Conservation (phyloP, 2,329 filamentous ascomycete genomes). For the Emergomyces africanus region DNA sequence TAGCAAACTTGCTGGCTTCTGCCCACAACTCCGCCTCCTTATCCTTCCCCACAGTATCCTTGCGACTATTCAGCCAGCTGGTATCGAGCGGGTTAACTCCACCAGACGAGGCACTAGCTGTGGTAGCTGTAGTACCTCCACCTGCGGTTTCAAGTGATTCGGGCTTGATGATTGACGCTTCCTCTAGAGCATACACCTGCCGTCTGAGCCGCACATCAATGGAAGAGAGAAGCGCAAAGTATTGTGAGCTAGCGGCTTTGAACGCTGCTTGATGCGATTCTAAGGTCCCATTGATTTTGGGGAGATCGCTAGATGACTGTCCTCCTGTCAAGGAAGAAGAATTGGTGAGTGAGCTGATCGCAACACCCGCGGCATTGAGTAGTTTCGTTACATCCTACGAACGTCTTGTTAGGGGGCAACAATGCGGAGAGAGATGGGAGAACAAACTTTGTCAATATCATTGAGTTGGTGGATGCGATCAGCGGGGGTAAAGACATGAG, state of each 20-base stretch:
- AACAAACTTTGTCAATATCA: constrained; percentile 57
- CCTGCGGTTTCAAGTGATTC: constrained; percentile 24
- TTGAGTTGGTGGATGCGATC: constrained; percentile 73
- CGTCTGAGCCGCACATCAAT: constrained; percentile 63
- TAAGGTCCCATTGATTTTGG: constrained; percentile 20
- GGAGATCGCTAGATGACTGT: constrained; percentile 22
- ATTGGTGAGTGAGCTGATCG: constrained; percentile 51
- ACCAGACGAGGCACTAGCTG: constrained; percentile 11
- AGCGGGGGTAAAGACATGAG: constrained; percentile 49
- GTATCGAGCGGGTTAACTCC: constrained; percentile 58
- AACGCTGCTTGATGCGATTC: constrained; percentile 48
- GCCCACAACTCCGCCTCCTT: constrained; percentile 75
- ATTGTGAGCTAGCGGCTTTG: constrained; percentile 43
- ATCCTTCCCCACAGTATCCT: constrained; percentile 65
- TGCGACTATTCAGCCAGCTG: constrained; percentile 78
- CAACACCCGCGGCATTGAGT: constrained; percentile 46
- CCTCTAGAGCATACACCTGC: constrained; percentile 68
- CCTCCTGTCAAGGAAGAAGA: constrained; percentile 21
- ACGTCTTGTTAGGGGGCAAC: not conserved
- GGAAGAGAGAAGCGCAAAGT: constrained; percentile 59
- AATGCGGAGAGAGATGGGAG: constrained; percentile 11
- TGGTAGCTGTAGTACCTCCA: constrained; percentile 13
- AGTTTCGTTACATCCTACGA: constrained; percentile 40
- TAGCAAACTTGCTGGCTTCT: constrained; percentile 45
- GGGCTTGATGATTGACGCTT: constrained; percentile 57